Evolutionary conservation across 164 flowering plant species (phyloP).

Genomic region (Annona cherimola): DNA sequence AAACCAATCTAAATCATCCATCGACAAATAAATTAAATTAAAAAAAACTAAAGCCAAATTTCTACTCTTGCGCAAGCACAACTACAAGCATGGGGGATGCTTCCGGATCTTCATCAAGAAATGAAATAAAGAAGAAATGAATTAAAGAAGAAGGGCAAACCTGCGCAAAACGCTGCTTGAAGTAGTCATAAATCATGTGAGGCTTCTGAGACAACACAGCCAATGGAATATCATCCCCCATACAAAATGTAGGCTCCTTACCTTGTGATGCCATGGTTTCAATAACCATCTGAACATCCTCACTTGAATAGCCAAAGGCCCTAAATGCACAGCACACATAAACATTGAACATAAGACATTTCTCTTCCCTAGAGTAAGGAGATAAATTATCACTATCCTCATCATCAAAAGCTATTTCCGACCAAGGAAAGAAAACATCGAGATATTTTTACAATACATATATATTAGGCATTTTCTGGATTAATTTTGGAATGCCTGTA

Average conservation of each 20-base stretch:
- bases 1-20: too few species aligned
- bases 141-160: constrained; percentile 29
- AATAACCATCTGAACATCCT: constrained; percentile 99
- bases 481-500: background rate
- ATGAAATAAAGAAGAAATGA: background rate
- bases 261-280: constrained; percentile 97
- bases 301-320: constrained; percentile 99
- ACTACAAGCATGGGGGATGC: too few species aligned
- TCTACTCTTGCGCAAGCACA: too few species aligned
- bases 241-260: constrained; percentile 99
- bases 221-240: constrained; percentile 98
- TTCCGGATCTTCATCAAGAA: too few species aligned
- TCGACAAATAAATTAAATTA: too few species aligned
- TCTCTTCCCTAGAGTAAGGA: too few species aligned
- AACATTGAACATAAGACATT: background rate
- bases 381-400: too few species aligned
- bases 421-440: background rate
- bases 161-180: constrained; percentile 99
- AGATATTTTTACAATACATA: background rate
- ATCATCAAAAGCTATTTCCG: background rate
- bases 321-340: constrained; percentile 28
- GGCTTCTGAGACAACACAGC: constrained; percentile 86
- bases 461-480: background rate
- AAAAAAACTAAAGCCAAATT: too few species aligned
- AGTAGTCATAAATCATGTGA: constrained; percentile 93